phyloP scores from a whole-genome alignment of 306 rosid genomes.

The Quercus suber region DNA sequence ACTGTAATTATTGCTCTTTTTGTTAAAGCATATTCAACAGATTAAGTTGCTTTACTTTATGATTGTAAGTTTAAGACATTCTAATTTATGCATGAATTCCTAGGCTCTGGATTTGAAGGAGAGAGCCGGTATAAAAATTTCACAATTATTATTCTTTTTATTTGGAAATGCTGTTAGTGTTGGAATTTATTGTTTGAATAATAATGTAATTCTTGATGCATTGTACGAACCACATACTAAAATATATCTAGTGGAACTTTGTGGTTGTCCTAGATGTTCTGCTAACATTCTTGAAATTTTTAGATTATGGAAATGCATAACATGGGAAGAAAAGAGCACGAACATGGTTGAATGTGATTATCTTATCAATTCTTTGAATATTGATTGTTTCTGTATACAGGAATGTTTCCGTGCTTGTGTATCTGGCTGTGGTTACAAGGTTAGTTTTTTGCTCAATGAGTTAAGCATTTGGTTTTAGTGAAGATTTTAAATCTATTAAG shows the following conservation, averaged over 20 bases:
- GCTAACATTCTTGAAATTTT: conserved; percentile 2
- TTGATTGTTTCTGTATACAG: conserved; percentile 43
- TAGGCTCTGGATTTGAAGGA: neutral
- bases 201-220: neutral
- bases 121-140: neutral
- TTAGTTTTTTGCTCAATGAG: conserved; percentile 32
- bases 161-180: neutral
- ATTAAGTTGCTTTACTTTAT: neutral
- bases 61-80: neutral
- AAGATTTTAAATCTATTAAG: neutral
- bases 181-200: neutral
- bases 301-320: neutral
- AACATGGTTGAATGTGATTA: neutral
- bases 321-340: neutral
- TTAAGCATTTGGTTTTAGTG: neutral
- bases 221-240: neutral
- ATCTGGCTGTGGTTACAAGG: conserved; percentile 95
- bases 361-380: conserved; percentile 15
- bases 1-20: neutral
- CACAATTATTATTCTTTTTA: neutral
- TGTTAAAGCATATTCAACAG: neutral
- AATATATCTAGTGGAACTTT: neutral
- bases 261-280: neutral
- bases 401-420: conserved; percentile 85
- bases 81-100: neutral